Base-by-base conservation (phyloP, 371 early-diverging fungal species). In the Zychaea mexicana region DNA sequence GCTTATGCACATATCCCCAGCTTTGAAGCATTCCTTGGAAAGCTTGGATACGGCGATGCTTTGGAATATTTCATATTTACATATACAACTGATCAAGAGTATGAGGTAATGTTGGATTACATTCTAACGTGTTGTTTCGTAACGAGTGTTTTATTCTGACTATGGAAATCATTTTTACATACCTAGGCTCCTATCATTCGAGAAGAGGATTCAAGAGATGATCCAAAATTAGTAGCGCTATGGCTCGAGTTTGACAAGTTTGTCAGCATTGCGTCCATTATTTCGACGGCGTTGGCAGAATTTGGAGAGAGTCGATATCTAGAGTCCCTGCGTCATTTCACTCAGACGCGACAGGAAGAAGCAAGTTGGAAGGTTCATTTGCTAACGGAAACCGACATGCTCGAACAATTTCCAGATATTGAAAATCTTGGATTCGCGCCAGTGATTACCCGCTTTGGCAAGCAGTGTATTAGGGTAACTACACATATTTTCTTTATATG, bases 291-390 rank as follows among this genome's bases (percentile, higher is more conserved):
- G 7, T 57, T 79, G 4, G 15, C 9, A 6, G 57, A 19, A 15
- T 79, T 76, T 45, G 56, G 32, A 4, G 36, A 67, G 2, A 38
- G 59, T 9, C 65, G 71, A 9, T 69, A 70, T 28, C 21, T 26
- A 3, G 33, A 39, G 15, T 70, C 78, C 12, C 32, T 77, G 6
- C 57, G 64, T 13, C 26, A n/a, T 28, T 56, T 80, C 2, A 61
- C 73, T n/a, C 59, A 57, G n/a, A 55, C 68, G 3, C 73, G 74
- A 45, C 65, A 69, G 38, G 49, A 52, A 17, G 78, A 77, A 31
- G 73, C 64, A 4, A 21, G 31, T 27, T 81, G 81, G 81, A 80
- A 76, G 30, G 64, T 67, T 15, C 58, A 63, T 17, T 21, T 76
- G 17, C 61, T 72, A 63, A 19, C 71, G n/a, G 64, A 74, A 28